A percentile compares a stretch with the other conserved stretches of the same genome.
phyloP scores from a whole-genome alignment of 129 eudicot species.

The Helichrysum umbraculigerum region DNA sequence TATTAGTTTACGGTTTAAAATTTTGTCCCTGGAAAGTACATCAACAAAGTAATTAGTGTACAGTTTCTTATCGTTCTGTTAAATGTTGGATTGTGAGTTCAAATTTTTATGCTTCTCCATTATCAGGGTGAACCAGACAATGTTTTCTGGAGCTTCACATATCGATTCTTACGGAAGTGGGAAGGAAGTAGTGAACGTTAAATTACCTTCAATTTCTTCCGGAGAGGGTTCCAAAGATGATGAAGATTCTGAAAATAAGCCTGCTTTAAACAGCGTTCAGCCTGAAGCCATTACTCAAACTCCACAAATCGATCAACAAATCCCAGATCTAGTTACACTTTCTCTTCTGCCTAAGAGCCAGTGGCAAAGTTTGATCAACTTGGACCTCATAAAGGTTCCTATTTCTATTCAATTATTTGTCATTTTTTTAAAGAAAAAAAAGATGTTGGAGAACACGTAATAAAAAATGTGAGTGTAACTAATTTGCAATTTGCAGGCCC shows the following conservation, averaged over 20 bases:
- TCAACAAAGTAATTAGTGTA: background rate
- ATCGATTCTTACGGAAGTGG: slow-evolving; percentile 77
- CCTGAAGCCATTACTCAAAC: slow-evolving; percentile 26
- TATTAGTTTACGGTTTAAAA: background rate
- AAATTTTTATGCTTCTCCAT: background rate
- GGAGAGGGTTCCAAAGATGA: slow-evolving; percentile 42
- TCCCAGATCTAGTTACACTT: slow-evolving; percentile 88
- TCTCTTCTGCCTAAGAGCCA: slow-evolving; percentile 93
- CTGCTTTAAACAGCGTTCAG: slow-evolving; percentile 25
- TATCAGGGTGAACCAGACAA: slow-evolving; percentile 86
- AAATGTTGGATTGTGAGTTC: background rate
- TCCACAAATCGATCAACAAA: slow-evolving; percentile 43
- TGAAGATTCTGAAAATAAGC: slow-evolving; percentile 32
- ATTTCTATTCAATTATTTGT: background rate
- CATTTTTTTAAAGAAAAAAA: background rate
- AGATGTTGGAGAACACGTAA: background rate
- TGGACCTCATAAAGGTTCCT: slow-evolving; percentile 80
- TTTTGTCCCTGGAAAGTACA: background rate
- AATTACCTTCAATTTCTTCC: slow-evolving; percentile 76
- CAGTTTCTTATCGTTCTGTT: background rate
- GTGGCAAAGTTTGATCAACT: slow-evolving; percentile 94
- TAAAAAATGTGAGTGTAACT: background rate
- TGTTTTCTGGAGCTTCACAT: slow-evolving; percentile 74
- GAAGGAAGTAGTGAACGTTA: slow-evolving; percentile 65
- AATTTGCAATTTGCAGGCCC: slow-evolving; percentile 44